Evolutionary conservation across 202 grass and related monocot genomes (phyloP).

Genomic region (Hordeum pubiflorum): DNA sequence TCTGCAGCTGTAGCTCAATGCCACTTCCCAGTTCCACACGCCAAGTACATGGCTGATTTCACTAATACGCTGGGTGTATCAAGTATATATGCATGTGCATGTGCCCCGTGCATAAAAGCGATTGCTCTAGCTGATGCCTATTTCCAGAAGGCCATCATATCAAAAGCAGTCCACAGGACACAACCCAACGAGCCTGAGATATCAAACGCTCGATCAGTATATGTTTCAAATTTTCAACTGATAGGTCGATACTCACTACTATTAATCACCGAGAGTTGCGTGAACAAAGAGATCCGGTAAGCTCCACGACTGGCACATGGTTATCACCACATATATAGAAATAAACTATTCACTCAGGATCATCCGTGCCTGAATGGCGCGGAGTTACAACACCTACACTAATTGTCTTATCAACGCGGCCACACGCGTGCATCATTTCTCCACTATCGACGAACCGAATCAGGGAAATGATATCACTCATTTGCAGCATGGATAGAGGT

Average conservation of each 20-base stretch:
- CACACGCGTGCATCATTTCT: background rate
- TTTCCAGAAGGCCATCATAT: background rate
- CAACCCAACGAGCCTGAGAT: background rate
- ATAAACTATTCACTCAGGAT: background rate
- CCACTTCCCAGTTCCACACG: background rate
- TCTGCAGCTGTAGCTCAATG: background rate
- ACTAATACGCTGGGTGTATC: background rate
- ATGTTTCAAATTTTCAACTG: background rate
- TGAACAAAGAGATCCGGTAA: background rate
- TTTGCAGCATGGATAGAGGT: background rate
- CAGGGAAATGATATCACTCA: background rate
- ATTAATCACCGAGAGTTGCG: background rate
- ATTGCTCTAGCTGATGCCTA: background rate
- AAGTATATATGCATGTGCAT: background rate
- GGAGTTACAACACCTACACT: background rate
- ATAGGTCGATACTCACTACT: background rate
- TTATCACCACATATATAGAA: background rate
- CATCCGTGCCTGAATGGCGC: background rate
- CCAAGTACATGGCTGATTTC: background rate
- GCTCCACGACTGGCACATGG: background rate
- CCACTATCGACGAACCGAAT: background rate
- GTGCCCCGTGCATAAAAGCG: background rate
- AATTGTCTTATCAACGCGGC: background rate
- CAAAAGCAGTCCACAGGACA: background rate
- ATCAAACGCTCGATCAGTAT: no score